Conservation (phyloP, 371 early-diverging fungal genomes). For the Mortierella sp. region DNA sequence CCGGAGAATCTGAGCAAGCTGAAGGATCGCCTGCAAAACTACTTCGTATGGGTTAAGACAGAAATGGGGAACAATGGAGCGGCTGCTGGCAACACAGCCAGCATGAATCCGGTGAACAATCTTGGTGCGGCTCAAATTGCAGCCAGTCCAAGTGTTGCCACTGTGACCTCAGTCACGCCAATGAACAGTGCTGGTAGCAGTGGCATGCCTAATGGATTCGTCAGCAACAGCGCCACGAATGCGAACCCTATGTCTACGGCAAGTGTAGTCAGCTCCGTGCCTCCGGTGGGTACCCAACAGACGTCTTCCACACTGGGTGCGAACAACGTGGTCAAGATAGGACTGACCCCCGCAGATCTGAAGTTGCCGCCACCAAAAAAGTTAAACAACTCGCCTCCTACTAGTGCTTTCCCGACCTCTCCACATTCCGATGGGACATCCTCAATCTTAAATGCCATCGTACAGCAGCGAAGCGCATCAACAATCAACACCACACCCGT, state of each 20-base stretch:
- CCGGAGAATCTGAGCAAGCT: slow-evolving; percentile 60
- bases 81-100: slow-evolving; percentile 9
- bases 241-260: not conserved
- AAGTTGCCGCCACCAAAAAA: slow-evolving; percentile 45
- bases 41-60: slow-evolving; percentile 57
- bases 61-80: slow-evolving; percentile 20
- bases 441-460: slow-evolving; percentile 1
- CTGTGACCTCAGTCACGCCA: not conserved
- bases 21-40: slow-evolving; percentile 62
- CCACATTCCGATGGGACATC: slow-evolving; percentile 25
- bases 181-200: not conserved
- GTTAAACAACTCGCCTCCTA: slow-evolving; percentile 38
- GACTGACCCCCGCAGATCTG: slow-evolving; percentile 40
- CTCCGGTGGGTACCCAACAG: not conserved
- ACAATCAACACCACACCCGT: not conserved
- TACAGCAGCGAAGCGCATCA: slow-evolving; percentile 5
- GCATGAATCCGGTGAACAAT: not conserved
- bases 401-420: slow-evolving; percentile 19
- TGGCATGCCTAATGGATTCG: not conserved
- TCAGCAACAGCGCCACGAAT: not conserved
- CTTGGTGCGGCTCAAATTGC: not conserved
- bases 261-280: not conserved
- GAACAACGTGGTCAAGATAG: slow-evolving; percentile 18
- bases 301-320: slow-evolving; percentile 1
- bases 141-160: not conserved